Conservation (phyloP, 1,284 basidiomycete genomes). For the Trichosporon coremiiforme region DNA sequence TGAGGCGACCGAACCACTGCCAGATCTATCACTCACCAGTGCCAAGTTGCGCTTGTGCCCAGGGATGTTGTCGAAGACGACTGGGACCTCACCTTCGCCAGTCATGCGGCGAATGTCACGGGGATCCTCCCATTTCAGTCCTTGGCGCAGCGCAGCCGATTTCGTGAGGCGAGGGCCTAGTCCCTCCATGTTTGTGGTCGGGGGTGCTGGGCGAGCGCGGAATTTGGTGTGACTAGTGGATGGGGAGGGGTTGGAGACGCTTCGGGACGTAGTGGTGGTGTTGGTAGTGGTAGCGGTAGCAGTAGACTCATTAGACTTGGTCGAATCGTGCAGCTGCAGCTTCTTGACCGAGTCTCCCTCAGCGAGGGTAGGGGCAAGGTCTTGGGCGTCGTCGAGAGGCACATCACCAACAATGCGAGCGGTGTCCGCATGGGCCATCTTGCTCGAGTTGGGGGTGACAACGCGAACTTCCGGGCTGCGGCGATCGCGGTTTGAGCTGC, state of each 20-base stretch:
- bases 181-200: conserved; percentile 26
- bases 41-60: conserved; percentile 41
- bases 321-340: conserved; percentile 16
- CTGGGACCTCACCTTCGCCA: conserved; percentile 22
- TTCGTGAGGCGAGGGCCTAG: conserved; percentile 47
- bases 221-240: conserved; percentile 23
- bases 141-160: conserved; percentile 40
- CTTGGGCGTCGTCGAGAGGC: background rate
- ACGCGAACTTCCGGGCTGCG: conserved; percentile 13
- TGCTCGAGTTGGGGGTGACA: conserved; percentile 12
- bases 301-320: conserved; percentile 12
- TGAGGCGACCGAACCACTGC: background rate
- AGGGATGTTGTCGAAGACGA: conserved; percentile 35
- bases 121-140: conserved; percentile 43
- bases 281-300: conserved; percentile 13
- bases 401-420: conserved; percentile 6
- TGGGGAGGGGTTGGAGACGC: conserved; percentile 4
- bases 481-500: conserved; percentile 17
- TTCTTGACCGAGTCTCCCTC: conserved; percentile 8
- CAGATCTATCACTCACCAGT: conserved; percentile 34
- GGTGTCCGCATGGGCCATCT: background rate
- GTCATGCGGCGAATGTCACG: conserved; percentile 25
- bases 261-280: conserved; percentile 12
- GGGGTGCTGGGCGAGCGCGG: conserved; percentile 40
- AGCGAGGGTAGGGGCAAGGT: conserved; percentile 8